Conservation (phyloP, 2,329 filamentous ascomycete species). For the Daldinia sp. region DNA sequence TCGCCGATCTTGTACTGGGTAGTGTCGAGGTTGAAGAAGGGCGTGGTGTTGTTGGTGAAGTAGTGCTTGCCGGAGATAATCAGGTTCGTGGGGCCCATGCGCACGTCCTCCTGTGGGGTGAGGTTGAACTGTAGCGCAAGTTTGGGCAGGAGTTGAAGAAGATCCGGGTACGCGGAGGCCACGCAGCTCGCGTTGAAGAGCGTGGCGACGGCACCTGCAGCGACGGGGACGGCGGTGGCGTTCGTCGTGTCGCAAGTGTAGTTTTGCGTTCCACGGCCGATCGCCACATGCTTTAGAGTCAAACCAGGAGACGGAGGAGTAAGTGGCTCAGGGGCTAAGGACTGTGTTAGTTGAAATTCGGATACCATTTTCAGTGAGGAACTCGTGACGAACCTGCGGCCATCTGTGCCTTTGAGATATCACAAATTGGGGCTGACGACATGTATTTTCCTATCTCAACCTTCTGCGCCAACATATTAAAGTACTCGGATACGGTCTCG, state of each 20-base stretch:
- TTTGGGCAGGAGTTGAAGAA: conserved; percentile 73
- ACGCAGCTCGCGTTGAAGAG: conserved; percentile 92
- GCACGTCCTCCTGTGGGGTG: conserved; percentile 51
- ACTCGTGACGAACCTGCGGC: conserved; percentile 59
- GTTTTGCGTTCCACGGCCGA: conserved; percentile 92
- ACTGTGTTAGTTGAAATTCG: conserved; percentile 47
- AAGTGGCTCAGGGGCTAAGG: conserved; percentile 67
- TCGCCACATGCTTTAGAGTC: conserved; percentile 78
- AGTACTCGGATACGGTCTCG: conserved; percentile 68
- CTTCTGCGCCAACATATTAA: conserved; percentile 69
- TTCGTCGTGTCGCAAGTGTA: conserved; percentile 82
- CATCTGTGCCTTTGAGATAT: conserved; percentile 65
- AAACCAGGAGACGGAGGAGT: conserved; percentile 71
- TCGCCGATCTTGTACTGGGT: conserved; percentile 67
- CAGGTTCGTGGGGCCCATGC: conserved; percentile 69
- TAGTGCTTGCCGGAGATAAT: conserved; percentile 81
- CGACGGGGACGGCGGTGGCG: conserved; percentile 70
- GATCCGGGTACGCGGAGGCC: conserved; percentile 74
- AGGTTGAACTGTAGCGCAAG: conserved; percentile 77
- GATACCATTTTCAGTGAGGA: neutral
- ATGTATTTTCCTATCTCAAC: conserved; percentile 62
- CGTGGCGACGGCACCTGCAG: conserved; percentile 80
- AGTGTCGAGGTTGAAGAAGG: conserved; percentile 83
- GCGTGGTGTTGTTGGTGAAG: conserved; percentile 77
- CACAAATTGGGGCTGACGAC: conserved; percentile 61